A percentile compares a stretch with the other conserved stretches of the same genome.
phyloP scores from a whole-genome alignment of 73 alveolate species.

The Effrenium voratum region DNA sequence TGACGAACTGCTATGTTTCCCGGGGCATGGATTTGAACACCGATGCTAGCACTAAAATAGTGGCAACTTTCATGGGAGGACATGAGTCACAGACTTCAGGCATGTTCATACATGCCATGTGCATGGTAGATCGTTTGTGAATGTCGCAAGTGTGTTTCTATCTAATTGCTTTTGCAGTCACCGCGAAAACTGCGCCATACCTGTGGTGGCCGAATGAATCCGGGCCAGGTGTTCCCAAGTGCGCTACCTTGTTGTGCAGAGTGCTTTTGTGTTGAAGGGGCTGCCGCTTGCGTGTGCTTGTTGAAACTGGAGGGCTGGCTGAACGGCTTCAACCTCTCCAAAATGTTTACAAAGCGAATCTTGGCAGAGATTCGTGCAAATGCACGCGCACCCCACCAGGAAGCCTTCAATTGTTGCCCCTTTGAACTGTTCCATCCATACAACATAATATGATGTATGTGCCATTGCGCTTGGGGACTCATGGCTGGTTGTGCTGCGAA shows the following conservation, averaged over 20 bases:
- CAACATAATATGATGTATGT: background rate
- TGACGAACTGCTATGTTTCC: background rate
- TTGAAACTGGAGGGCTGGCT: background rate
- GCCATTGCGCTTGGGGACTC: background rate
- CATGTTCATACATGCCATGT: no score
- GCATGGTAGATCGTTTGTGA: no score
- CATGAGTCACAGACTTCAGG: no score
- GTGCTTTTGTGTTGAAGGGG: no score
- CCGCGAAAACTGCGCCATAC: background rate
- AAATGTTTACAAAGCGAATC: background rate
- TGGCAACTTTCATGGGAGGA: no score
- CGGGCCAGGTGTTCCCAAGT: background rate
- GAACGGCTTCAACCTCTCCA: conserved; percentile 41
- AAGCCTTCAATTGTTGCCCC: background rate
- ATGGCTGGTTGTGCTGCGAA: background rate
- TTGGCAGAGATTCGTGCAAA: background rate
- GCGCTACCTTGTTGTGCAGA: no score
- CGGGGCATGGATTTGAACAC: background rate
- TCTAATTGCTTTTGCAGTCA: background rate
- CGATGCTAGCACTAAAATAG: background rate
- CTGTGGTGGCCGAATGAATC: background rate
- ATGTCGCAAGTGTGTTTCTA: no score
- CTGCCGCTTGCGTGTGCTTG: no score
- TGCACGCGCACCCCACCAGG: background rate
- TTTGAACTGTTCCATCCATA: background rate